Percentiles rank a stretch among this genome's conserved stretches.
Conservation (phyloP, 192 early-diverging fungal genomes). For the Coemansia sp. region DNA sequence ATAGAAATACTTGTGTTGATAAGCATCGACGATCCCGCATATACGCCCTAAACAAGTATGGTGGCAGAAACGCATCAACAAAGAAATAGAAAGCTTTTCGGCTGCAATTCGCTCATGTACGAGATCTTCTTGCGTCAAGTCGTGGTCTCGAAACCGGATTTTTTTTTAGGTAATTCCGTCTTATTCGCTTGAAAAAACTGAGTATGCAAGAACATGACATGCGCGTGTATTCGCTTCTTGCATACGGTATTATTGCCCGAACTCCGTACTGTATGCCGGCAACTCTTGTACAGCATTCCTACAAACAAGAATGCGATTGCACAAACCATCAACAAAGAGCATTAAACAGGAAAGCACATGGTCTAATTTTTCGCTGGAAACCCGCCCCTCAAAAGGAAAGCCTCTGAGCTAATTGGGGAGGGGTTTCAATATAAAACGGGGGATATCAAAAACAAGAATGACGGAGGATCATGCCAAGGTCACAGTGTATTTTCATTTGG, state of each 20-base stretch:
- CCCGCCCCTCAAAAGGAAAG: neutral
- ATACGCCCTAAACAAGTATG: too few relatives aligned
- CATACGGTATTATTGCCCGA: neutral
- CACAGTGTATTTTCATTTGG: constrained; percentile 7
- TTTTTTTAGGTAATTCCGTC: neutral
- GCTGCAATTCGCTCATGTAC: too few relatives aligned
- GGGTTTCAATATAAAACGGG: neutral
- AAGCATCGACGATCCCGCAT: too few relatives aligned
- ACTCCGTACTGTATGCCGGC: neutral
- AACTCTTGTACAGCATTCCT: neutral
- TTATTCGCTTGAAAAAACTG: too few relatives aligned
- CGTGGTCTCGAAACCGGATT: neutral
- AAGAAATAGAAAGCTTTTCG: too few relatives aligned
- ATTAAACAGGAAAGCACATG: neutral
- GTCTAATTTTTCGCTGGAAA: neutral
- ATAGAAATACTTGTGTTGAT: too few relatives aligned
- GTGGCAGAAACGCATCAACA: too few relatives aligned
- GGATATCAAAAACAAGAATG: constrained; percentile 10
- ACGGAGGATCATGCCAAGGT: constrained; percentile 9
- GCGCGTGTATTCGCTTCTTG: constrained; percentile 2
- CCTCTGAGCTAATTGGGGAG: neutral
- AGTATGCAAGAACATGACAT: too few relatives aligned
- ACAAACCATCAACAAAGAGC: neutral
- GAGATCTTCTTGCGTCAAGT: too few relatives aligned
- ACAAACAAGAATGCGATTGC: neutral